Evolutionary conservation across 2,329 filamentous ascomycete species (phyloP).

Genomic region (Colletotrichum lentis): DNA sequence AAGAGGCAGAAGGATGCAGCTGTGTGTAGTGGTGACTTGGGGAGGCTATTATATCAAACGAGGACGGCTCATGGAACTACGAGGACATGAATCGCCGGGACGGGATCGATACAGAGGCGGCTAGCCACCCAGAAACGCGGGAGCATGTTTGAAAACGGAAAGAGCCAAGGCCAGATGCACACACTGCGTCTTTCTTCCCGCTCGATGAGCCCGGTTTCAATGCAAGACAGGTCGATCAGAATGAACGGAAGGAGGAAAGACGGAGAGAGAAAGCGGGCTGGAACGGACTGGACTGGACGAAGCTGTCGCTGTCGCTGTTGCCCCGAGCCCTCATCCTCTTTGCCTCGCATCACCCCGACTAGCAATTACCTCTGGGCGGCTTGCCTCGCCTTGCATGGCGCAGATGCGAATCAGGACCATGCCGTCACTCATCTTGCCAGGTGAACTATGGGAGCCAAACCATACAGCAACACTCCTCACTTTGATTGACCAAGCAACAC

Average conservation of each 20-base stretch:
- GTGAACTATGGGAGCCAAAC: background rate
- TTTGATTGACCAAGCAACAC: constrained; percentile 11
- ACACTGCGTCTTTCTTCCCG: constrained; percentile 23
- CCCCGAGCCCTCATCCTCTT: background rate
- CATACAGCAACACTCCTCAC: background rate
- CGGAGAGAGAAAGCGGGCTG: constrained; percentile 24
- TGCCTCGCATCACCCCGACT: constrained; percentile 10
- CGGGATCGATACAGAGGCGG: constrained; percentile 26
- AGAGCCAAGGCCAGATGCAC: constrained; percentile 29
- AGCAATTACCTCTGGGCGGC: background rate
- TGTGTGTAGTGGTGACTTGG: background rate
- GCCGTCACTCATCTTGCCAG: background rate
- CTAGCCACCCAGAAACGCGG: constrained; percentile 26
- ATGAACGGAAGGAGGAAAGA: constrained; percentile 35
- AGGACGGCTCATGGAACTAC: constrained; percentile 14
- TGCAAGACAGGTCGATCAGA: constrained; percentile 32
- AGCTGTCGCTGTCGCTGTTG: background rate
- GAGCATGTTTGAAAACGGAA: constrained; percentile 36
- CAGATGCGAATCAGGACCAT: background rate
- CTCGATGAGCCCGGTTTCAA: constrained; percentile 34
- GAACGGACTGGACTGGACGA: constrained; percentile 17
- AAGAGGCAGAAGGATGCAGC: background rate
- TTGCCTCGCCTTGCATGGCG: background rate
- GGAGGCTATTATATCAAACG: constrained; percentile 31
- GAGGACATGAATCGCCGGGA: constrained; percentile 26